Evolutionary conservation across 2,329 filamentous ascomycete genomes (phyloP).

Genomic region (Didymella arachidicola): DNA sequence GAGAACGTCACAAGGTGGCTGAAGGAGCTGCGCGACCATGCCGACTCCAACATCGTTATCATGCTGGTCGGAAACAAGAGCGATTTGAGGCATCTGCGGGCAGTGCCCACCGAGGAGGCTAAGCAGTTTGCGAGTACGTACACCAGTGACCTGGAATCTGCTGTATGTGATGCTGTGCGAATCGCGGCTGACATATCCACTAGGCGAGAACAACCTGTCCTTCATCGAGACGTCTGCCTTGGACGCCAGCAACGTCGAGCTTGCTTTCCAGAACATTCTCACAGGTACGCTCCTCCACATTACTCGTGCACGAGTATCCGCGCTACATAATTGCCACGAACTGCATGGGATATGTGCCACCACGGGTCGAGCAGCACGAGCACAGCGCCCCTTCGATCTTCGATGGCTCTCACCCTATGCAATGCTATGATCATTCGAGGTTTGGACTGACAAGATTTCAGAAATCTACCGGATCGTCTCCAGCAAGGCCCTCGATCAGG

Average conservation of each 20-base stretch:
- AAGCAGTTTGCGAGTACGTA: constrained; percentile 93
- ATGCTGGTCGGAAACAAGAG: constrained; percentile 99
- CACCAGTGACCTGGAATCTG: constrained; percentile 25
- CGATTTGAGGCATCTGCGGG: constrained; percentile 97
- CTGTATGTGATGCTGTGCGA: not conserved
- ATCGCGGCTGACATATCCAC: constrained; percentile 21
- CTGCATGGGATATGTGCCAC: not conserved
- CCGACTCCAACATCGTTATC: constrained; percentile 98
- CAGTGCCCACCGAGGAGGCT: constrained; percentile 96
- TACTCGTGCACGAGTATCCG: not conserved
- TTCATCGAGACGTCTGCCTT: constrained; percentile 99
- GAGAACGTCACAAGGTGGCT: constrained; percentile 99
- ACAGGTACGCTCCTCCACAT: constrained; percentile 71
- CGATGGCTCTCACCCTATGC: constrained; percentile 2
- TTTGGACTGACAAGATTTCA: constrained; percentile 50
- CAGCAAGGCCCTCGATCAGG: constrained; percentile 93
- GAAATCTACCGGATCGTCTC: constrained; percentile 99
- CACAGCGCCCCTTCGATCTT: constrained; percentile 12
- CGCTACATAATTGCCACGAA: not conserved
- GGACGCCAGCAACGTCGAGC: constrained; percentile 98
- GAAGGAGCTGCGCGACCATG: constrained; percentile 97
- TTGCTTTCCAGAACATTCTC: constrained; percentile 99
- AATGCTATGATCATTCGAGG: not conserved
- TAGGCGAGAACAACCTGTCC: constrained; percentile 96
- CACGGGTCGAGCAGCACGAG: not conserved